These are phyloP conservation scores for Clitoria ternatea DNA, from an alignment of 306 rosid genomes.

Conservation along the genomic window DNA sequence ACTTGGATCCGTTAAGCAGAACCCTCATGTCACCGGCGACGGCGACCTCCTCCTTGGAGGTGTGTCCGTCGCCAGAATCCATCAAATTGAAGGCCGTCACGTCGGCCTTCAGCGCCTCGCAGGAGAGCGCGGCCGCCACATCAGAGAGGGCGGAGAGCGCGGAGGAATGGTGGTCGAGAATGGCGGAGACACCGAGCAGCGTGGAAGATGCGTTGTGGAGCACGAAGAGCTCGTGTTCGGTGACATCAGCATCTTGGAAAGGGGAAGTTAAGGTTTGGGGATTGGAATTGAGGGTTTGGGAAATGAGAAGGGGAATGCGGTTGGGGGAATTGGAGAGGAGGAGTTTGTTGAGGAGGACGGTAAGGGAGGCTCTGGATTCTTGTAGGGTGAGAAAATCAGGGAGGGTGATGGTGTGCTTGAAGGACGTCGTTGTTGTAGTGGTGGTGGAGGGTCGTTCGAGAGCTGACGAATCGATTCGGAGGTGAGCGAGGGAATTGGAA, in stretches of 20 bases:
- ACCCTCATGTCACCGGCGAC: slow-evolving; percentile 71
- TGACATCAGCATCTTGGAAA: slow-evolving; percentile 37
- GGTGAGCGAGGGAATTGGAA: slow-evolving; percentile 41
- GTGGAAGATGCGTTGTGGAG: slow-evolving; percentile 25
- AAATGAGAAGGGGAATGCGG: slow-evolving; percentile 37
- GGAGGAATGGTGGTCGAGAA: slow-evolving; percentile 56
- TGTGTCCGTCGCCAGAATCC: slow-evolving; percentile 76
- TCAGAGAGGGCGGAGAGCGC: slow-evolving; percentile 49
- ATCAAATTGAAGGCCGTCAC: slow-evolving; percentile 47
- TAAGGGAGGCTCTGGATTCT: slow-evolving; percentile 49
- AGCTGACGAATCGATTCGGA: slow-evolving; percentile 60
- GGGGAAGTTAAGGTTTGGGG: not conserved
- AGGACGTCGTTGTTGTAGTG: not conserved
- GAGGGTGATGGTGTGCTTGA: slow-evolving; percentile 28
- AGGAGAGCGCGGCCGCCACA: slow-evolving; percentile 65
- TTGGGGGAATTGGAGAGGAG: slow-evolving; percentile 30
- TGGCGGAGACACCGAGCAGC: slow-evolving; percentile 46
- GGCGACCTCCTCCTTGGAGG: slow-evolving; percentile 68
- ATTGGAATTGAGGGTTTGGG: slow-evolving; percentile 42
- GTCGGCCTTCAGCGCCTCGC: slow-evolving; percentile 77
- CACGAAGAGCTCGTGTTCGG: slow-evolving; percentile 44
- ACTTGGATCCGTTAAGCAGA: slow-evolving; percentile 73
- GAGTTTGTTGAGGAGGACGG: slow-evolving; percentile 67
- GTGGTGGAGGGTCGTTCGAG: slow-evolving; percentile 43
- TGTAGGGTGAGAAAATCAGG: slow-evolving; percentile 38